Conservation (phyloP, 768 basidiomycete species). For the Candolleomyces eurysporus region DNA sequence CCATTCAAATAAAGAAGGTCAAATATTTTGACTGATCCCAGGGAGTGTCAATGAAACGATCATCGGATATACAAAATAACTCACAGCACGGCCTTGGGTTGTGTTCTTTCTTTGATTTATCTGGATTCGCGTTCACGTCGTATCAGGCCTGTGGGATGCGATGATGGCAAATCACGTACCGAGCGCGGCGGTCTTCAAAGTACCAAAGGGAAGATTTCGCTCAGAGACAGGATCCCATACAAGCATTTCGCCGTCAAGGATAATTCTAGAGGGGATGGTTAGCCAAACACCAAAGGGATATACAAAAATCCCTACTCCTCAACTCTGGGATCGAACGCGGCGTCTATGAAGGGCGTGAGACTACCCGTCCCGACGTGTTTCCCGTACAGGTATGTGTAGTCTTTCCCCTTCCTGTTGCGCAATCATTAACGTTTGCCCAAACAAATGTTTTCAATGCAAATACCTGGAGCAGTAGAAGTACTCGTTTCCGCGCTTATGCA, state of each 20-base stretch:
- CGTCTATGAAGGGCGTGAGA: constrained; percentile 82
- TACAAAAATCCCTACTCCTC: constrained; percentile 61
- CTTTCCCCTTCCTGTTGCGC: constrained; percentile 73
- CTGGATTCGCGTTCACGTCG: constrained; percentile 30
- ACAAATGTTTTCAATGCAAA: constrained; percentile 10
- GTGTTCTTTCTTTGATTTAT: constrained; percentile 65
- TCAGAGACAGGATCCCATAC: constrained; percentile 94
- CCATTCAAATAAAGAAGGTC: constrained; percentile 90
- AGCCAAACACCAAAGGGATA: neutral
- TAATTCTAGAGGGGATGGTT: constrained; percentile 54
- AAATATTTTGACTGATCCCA: constrained; percentile 83
- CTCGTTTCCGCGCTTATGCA: constrained; percentile 89
- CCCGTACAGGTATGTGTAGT: constrained; percentile 91
- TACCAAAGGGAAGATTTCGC: constrained; percentile 89
- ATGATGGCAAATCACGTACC: constrained; percentile 41
- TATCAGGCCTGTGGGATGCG: neutral
- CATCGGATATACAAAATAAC: constrained; percentile 25
- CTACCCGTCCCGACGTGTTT: constrained; percentile 79
- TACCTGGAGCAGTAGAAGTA: constrained; percentile 93
- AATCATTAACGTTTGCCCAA: neutral
- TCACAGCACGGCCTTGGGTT: constrained; percentile 89
- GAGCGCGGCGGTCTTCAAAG: constrained; percentile 87
- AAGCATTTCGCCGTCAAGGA: constrained; percentile 97
- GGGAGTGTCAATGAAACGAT: neutral
- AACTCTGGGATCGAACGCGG: constrained; percentile 71